These are phyloP conservation scores for Trametes cubensis DNA, from an alignment of 768 basidiomycete species.

Conservation along the genomic window DNA sequence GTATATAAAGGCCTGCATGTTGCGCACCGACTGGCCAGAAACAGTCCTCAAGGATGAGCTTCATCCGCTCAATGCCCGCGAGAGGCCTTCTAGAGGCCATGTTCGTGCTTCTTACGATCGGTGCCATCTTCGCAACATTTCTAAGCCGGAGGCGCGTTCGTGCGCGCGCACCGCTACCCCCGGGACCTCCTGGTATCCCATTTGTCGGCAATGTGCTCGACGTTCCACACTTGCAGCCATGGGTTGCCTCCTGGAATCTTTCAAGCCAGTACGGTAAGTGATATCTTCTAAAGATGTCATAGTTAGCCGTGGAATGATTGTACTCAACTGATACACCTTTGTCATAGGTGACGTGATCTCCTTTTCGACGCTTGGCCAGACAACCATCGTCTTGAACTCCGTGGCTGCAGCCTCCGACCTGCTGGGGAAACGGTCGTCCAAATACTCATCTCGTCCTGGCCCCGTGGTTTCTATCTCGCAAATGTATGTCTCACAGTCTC, in stretches of 20 bases:
- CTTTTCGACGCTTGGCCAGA: not conserved
- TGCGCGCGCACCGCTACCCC: not conserved
- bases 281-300: no score
- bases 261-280: not conserved
- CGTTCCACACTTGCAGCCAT: not conserved
- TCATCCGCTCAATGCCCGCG: no score
- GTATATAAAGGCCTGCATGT: no score
- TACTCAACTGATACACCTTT: not conserved
- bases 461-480: not conserved
- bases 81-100: no score
- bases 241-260: not conserved
- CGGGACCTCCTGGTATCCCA: not conserved
- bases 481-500: not conserved
- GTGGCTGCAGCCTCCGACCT: not conserved
- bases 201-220: slow-evolving; percentile 1
- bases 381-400: not conserved
- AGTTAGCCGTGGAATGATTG: no score
- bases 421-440: not conserved
- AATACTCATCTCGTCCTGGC: not conserved
- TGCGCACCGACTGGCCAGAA: no score
- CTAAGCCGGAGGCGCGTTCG: no score
- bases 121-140: no score
- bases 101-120: no score
- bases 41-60: no score
- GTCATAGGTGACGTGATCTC: not conserved